Evolutionary conservation across 2,329 filamentous ascomycete genomes (phyloP), one percentile per base, ranked within the genome.

Genomic region (Diaporthe vexans): DNA sequence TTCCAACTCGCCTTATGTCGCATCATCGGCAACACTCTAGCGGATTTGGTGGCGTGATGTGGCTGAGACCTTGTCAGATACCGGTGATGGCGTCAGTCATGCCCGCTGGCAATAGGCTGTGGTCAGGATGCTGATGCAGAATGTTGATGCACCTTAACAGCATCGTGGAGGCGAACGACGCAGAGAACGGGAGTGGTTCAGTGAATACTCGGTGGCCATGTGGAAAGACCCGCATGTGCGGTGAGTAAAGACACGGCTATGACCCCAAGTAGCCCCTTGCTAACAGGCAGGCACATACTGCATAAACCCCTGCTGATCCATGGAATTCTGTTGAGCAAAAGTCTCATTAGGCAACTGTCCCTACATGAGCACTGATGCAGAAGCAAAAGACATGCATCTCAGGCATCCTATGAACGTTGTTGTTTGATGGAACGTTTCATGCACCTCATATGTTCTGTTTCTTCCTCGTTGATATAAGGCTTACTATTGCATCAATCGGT

Each of bases 351-450:
- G 33, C 33, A 54, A 29, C 9, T 52, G n/a, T 40, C 63, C 63
- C 24, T 68, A 68, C 63, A 68, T 54, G 63, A 43, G 46, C 46
- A 52, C 70, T 54, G 26, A 72, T 72, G 70, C 59, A 43, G 70
- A 72, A 56, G 70, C 33, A 21, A 52, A 56, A 72, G 57, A 63
- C 70, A 63, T 72, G 57, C 51, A 61, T 72, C 19, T 13, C 24
- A 40, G 48, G 70, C 70, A 40, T 19, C 33, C 70, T 56, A 54
- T 35, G 17, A 52, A 24, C 29, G n/a, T 11, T 52, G 46, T 65
- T 17, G 46, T 5, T 11, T 46, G 33, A 72, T 72, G 70, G 70
- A 72, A 72, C 70, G 70, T 72, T 72, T 54, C 70, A 72, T 72
- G 70, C 35, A 63, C 46, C 35, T 63, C 46, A 54, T 33, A 15